Evolutionary conservation across 345 rosid genomes (phyloP).

Genomic region (Diplotaxis tenuifolia): DNA sequence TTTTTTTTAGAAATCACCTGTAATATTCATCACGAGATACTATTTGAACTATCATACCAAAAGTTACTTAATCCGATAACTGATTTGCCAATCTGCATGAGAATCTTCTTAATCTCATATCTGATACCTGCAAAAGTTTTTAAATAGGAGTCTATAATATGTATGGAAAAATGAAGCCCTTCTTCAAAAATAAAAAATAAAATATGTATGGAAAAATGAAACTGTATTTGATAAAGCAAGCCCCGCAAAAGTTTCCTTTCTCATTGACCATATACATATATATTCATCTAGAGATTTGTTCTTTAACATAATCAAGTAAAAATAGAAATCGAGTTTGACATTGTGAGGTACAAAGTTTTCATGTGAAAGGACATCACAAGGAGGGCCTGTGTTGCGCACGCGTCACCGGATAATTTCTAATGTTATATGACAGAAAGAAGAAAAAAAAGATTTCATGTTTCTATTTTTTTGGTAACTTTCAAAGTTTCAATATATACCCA

Average conservation of each 20-base stretch:
- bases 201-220: background rate
- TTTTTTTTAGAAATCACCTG: background rate
- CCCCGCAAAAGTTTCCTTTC: background rate
- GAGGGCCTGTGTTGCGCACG: constrained; percentile 35
- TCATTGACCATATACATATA: background rate
- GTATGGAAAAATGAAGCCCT: background rate
- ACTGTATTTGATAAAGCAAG: background rate
- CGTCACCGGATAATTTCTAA: constrained; percentile 28
- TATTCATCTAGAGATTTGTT: constrained; percentile 9
- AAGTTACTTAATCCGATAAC: background rate
- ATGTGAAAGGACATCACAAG: constrained; percentile 28
- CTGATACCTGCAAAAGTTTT: background rate
- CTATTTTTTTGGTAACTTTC: constrained; percentile 1
- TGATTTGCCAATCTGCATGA: background rate
- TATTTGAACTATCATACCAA: background rate
- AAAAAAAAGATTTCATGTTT: background rate
- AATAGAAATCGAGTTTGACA: background rate
- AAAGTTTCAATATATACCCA: constrained; percentile 19
- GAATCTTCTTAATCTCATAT: background rate
- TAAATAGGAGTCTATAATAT: background rate
- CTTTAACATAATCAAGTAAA: constrained; percentile 1
- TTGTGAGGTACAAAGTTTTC: background rate
- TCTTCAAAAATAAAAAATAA: no score
- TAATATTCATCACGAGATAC: background rate
- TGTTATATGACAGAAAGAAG: background rate